Base-by-base conservation (phyloP, 495 filamentous ascomycete species). In the Cercophora scortea region DNA sequence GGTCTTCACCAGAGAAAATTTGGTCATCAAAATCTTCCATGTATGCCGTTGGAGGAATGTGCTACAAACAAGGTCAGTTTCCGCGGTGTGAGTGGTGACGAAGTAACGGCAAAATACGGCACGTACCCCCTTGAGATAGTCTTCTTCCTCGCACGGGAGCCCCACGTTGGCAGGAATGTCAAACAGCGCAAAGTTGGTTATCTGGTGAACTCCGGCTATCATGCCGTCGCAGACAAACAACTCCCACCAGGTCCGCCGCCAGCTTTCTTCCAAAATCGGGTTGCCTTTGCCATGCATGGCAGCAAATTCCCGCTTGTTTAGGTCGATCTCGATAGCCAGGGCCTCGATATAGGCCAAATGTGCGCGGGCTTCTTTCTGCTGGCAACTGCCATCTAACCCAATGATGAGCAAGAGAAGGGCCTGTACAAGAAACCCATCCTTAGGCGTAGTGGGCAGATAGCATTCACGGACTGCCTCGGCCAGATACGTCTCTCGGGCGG, bases 171-270 rank as follows among this genome's bases (percentile, higher is more conserved):
- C 66, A 42, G 69, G 63, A 42, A 87, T 71, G 42, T 79, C 71
- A 49, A 77, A 76, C 34, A 84, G 68, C 32, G 70, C 57, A 54
- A 86, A 84, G 17, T 79, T 77, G 43, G 82, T 79, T 34, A 77
- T 62, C 49, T 76, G 68, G 54, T 82, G 73, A 40, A 80, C 75
- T 33, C 77, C 78, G 53, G 79, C 75, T 54, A 81, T 69, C 79
- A 80, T 77, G 36, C 83, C 83, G 55, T 95, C 89, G 12, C 89
- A 78, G 41, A 90, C 80, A 61, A 85, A 94, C 45, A 96, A 66
- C 57, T 94, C 88, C 90, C 90, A 96, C 90, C 89, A 95, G 13
- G 89, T 95, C 40, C 90, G 78, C 25, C 90, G 77, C 77, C 88
- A 82, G 61, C 85, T 85, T 62, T 96, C 90, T 56, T 79, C 78